phyloP scores from a whole-genome alignment of 768 basidiomycete genomes.

The Pisolithus sp. region DNA sequence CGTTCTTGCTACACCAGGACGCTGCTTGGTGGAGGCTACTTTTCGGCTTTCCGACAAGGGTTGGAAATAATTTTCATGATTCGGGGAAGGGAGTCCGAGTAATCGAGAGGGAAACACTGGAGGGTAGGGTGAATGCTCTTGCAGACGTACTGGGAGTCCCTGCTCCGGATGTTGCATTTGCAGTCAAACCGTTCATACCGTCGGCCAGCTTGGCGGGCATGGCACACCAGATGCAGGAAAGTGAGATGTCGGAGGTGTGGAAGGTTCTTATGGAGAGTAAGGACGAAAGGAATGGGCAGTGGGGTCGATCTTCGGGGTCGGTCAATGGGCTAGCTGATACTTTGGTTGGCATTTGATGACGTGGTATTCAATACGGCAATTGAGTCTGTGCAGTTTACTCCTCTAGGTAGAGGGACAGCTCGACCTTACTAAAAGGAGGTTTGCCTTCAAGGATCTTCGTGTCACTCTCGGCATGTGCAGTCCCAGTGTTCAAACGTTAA shows the following conservation, averaged over 20 bases:
- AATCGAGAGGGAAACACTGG: constrained; percentile 31
- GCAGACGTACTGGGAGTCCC: constrained; percentile 59
- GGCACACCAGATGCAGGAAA: constrained; percentile 35
- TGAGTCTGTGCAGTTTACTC: too few species aligned
- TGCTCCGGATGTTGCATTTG: constrained; percentile 52
- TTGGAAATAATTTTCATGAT: constrained; percentile 2
- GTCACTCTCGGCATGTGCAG: too few species aligned
- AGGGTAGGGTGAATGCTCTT: constrained; percentile 51
- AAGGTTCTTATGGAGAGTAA: constrained; percentile 26
- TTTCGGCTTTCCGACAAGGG: background rate
- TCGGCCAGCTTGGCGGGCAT: constrained; percentile 54
- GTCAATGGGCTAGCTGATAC: background rate
- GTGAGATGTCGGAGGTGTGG: constrained; percentile 37
- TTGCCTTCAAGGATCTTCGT: too few species aligned
- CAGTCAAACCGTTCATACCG: constrained; percentile 55
- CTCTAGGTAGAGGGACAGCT: too few species aligned
- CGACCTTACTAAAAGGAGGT: too few species aligned
- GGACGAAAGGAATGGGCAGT: background rate
- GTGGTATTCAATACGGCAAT: too few species aligned
- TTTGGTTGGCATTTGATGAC: too few species aligned
- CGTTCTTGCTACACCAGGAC: constrained; percentile 38
- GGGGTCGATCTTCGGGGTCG: background rate
- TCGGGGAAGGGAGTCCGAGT: background rate
- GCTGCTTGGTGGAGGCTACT: constrained; percentile 51
- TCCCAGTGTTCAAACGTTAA: too few species aligned